Base-by-base conservation (phyloP, 371 early-diverging fungal species). In the Encephalitozoon romaleae region DNA sequence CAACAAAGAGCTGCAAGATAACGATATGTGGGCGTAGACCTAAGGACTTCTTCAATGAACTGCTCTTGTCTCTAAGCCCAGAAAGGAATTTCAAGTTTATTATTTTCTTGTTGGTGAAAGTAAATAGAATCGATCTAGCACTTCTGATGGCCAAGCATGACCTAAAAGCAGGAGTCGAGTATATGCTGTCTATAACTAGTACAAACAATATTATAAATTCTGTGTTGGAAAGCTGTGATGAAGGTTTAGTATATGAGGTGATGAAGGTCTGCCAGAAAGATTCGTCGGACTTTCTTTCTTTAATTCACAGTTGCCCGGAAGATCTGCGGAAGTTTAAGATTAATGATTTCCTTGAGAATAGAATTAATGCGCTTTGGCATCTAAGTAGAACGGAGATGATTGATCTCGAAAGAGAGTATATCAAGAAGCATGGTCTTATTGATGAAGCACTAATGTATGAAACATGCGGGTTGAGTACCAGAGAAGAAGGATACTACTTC, bases 121-220 rank as follows among this genome's bases (percentile, higher is more conserved):
- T 54, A 26, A 51, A 49, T n/a, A 34, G 73, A 30, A 65, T 47
- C 1, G 73, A 73, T 65, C 41, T 73, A 28, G 64, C 66, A 26
- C 26, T 73, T 65, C 12, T 12, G 28, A 23, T 55, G 21, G 28
- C 66, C n/a, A 55, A 23, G 52, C 28, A 49, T 21, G 30, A 51
- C 28, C 8, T 73, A 34, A 12, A 28, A 12, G 32, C 9, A 65
- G 55, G 73, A 32, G 41, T 73, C 18, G 66, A 52, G 45, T 39
- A 55, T 32, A 43, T 64, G 28, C 45, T 55, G 34, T 64, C 55
- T n/a, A 38, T 55, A 32, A 47, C 55, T 3, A 65, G 28, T n/a
- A 26, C n/a, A 47, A 52, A 52, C 34, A 66, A 49, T 26, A 49
- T 73, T 34, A 64, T 65, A 18, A 43, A 32, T 25, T 15, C 25